Evolutionary conservation across 192 early-diverging fungal genomes (phyloP).

Genomic region (Haplosporangium gracile): DNA sequence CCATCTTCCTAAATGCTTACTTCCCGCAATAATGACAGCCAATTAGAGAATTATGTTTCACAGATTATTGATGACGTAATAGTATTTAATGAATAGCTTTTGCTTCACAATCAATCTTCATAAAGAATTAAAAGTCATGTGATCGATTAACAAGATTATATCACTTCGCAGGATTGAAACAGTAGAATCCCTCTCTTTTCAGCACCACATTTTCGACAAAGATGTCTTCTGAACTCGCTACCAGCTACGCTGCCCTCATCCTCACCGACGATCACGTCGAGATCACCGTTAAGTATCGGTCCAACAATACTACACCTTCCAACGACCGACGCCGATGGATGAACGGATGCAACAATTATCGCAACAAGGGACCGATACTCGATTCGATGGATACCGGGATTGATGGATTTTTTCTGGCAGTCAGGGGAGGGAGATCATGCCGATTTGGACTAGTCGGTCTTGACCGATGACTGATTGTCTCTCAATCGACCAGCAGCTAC

Average conservation of each 20-base stretch:
- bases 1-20: no score
- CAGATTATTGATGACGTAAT: background rate
- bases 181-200: slow-evolving; percentile 36
- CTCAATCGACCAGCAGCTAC: background rate
- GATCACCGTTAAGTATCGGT: slow-evolving; percentile 86
- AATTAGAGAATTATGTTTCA: no score
- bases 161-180: background rate
- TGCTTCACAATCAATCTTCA: background rate
- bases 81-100: background rate
- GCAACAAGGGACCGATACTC: background rate
- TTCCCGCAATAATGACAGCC: no score
- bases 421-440: background rate
- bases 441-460: background rate
- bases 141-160: background rate
- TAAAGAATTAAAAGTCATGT: background rate
- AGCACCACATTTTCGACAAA: slow-evolving; percentile 25
- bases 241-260: slow-evolving; percentile 97
- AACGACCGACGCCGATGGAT: slow-evolving; percentile 8
- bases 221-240: slow-evolving; percentile 80
- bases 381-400: slow-evolving; percentile 2
- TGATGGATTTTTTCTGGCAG: slow-evolving; percentile 22
- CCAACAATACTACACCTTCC: background rate
- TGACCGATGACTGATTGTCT: slow-evolving; percentile 2
- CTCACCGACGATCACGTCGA: slow-evolving; percentile 98
- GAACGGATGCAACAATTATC: background rate